Base-by-base conservation (phyloP, 805 yeast species). In the Schizosaccharomyces pombe region DNA sequence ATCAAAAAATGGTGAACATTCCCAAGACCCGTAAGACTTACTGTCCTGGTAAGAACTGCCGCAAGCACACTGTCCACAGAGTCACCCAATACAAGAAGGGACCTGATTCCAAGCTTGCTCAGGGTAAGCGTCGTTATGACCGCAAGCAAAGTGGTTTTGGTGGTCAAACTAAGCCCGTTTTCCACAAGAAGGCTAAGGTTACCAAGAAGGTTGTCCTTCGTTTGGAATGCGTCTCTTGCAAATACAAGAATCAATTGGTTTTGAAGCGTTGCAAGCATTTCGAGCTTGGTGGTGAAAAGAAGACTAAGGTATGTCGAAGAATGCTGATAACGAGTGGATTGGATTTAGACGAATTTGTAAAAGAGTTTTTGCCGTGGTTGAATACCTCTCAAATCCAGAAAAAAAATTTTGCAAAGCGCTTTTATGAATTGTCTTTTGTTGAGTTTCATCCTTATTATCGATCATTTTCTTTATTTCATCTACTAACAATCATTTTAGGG, bases 91-190 rank as follows among this genome's bases (percentile, higher is more conserved):
- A 91, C 93, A 91, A 91, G 76, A 95, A 97, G 72, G 98, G 99
- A 78, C 91, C 91, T 80, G 97, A 98, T 73, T 89, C 97, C 63
- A 81, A 87, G 69, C 86, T 80, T 72, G 95, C 97, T 67, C 97
- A 91, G 79, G 99, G 99, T 82, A 91, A 93, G 89, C 86, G 99
- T 81, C 87, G 99, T 80, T 91, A 91, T 79, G 98, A 91, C 89
- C 95, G 99, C 78, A 91, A 91, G 77, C 98, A 91, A 79, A 72
- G 83, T 69, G 98, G 98, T 86, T 91, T 80, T 78, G 99, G 99
- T 85, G 99, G 99, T 85, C 99, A 91, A 79, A 91, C 98, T 77
- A 91, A 86, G 80, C 98, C 81, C 72, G 82, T 91, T 77, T 91
- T 91, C 96, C 97, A 86, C 84, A 91, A 91, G 85, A 91, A 91